These are phyloP conservation scores for Neurospora discreta DNA, from an alignment of 495 filamentous ascomycete genomes.

Conservation along the genomic window DNA sequence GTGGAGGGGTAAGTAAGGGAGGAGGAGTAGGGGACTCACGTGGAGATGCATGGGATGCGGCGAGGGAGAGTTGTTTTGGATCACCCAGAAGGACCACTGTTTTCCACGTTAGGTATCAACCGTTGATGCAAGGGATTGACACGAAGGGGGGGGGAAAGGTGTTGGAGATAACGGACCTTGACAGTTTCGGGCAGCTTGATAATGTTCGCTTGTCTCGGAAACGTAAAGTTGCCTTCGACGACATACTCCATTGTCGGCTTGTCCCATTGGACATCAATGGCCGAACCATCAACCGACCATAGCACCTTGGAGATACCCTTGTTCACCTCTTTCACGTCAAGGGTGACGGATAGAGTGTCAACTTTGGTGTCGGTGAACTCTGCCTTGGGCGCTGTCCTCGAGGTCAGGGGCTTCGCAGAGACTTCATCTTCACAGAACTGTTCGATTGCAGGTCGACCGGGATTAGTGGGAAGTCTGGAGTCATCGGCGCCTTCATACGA, in stretches of 20 bases:
- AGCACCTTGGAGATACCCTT: neutral
- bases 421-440: slow-evolving; percentile 4
- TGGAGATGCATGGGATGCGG: slow-evolving; percentile 44
- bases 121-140: neutral
- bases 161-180: slow-evolving; percentile 28
- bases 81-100: slow-evolving; percentile 34
- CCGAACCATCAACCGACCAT: slow-evolving; percentile 16
- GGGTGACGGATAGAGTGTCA: neutral
- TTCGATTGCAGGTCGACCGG: neutral
- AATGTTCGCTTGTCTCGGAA: slow-evolving; percentile 22
- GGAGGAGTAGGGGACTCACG: slow-evolving; percentile 5
- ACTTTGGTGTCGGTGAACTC: neutral
- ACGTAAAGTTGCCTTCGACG: slow-evolving; percentile 22
- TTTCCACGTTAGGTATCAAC: slow-evolving; percentile 6
- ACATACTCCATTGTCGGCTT: slow-evolving; percentile 28
- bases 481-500: slow-evolving; percentile 2
- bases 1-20: neutral
- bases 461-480: slow-evolving; percentile 2
- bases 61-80: slow-evolving; percentile 16
- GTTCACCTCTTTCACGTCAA: neutral
- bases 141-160: slow-evolving; percentile 3
- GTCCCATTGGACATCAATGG: slow-evolving; percentile 19
- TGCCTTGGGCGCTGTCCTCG: neutral
- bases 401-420: neutral
- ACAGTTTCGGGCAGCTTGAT: slow-evolving; percentile 26